These are phyloP conservation scores for Saccharomycopsis vini DNA, from an alignment of 805 yeast species.

Conservation along the genomic window DNA sequence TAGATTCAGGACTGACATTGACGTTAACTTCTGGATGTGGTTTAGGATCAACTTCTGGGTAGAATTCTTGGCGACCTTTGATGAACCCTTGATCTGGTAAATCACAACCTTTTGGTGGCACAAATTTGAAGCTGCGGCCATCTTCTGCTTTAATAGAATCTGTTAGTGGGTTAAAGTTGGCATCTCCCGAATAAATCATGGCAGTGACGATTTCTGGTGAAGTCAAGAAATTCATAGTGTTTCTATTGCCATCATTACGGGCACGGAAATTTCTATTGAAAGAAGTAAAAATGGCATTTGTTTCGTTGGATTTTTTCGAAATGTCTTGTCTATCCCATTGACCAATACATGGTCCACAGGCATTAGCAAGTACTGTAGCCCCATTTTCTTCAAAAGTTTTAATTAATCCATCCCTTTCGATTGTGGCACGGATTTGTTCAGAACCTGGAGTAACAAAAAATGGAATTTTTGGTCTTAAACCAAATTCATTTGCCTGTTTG, in stretches of 20 bases:
- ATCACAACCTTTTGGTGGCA: slow-evolving; percentile 71
- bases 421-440: slow-evolving; percentile 95
- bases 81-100: slow-evolving; percentile 73
- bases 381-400: slow-evolving; percentile 77
- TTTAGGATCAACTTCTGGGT: slow-evolving; percentile 62
- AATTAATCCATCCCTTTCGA: slow-evolving; percentile 88
- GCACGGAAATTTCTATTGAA: slow-evolving; percentile 98
- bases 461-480: slow-evolving; percentile 82
- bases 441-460: slow-evolving; percentile 97
- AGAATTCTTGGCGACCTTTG: slow-evolving; percentile 63
- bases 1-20: slow-evolving; percentile 78
- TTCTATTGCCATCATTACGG: slow-evolving; percentile 84
- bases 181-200: slow-evolving; percentile 89
- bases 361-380: slow-evolving; percentile 89
- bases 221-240: slow-evolving; percentile 95
- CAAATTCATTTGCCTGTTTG: slow-evolving; percentile 76
- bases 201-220: slow-evolving; percentile 98
- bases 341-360: slow-evolving; percentile 99
- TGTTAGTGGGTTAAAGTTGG: slow-evolving; percentile 83
- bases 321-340: slow-evolving; percentile 97
- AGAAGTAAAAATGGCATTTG: slow-evolving; percentile 93
- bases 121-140: slow-evolving; percentile 70
- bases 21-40: slow-evolving; percentile 52
- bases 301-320: slow-evolving; percentile 72
- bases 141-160: slow-evolving; percentile 67